Evolutionary conservation across 345 rosid species (phyloP), one percentile per base, ranked within the genome.

Genomic region (Rubroshorea leprosula): DNA sequence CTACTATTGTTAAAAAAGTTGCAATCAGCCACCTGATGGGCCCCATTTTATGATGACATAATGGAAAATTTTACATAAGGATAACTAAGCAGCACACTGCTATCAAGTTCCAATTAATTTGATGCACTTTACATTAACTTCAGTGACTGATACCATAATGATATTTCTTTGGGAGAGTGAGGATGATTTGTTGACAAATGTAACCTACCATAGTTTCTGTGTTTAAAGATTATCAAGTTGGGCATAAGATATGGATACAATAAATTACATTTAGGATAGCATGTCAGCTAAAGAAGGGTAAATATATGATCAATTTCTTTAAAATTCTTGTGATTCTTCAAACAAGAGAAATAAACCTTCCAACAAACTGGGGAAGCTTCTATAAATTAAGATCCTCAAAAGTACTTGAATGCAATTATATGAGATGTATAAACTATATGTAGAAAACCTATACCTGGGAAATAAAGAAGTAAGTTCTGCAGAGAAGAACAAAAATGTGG

Each of bases 391-490:
- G n/a, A n/a, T n/a, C n/a, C n/a, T n/a, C n/a, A n/a, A n/a, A n/a
- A n/a, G n/a, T n/a, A n/a, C n/a, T n/a, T n/a, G n/a, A n/a, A 27
- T 39, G 45, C 8, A 39, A 13, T 39, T 14, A 6, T 39, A 39
- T 39, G 15, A 5, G 8, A 39, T 7, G 25, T 51, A 60, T 17
- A 73, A 52, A 29, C 44, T 47, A 67, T 64, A 52, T 60, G 50
- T 9, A 38, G 29, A 55, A 58, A 53, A 58, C 23, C 65, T 38
- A 62, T 73, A 85, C 96, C 86, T 70, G 96, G 93, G 74, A 73
- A 83, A 76, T 74, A 80, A 53, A 88, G 82, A 55, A 83, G 71
- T 47, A 85, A 74, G 64, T 81, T 77, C 65, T 60, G 84, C 70
- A 83, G 56, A 54, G 70, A 57, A 24, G 76, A 78, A 60, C 84